Conservation (phyloP, 371 early-diverging fungal genomes). For the Funneliformis caledonium region DNA sequence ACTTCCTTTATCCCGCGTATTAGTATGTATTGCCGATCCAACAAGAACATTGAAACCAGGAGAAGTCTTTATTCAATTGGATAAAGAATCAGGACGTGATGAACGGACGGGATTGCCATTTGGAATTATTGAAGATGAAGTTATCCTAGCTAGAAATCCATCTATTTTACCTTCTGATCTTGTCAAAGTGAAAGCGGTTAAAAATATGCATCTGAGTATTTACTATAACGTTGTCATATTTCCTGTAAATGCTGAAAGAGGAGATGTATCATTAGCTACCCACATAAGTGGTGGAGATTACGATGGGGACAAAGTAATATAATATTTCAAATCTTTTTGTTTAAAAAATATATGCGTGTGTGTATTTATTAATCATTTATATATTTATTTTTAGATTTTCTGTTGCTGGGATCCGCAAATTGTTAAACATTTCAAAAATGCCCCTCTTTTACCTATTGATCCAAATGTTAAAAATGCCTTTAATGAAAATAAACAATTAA, state of each 20-base stretch:
- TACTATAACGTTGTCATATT: conserved; percentile 56
- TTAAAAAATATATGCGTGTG: background rate
- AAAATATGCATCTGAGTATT: conserved; percentile 47
- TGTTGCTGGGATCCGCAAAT: conserved; percentile 59
- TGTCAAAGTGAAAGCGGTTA: conserved; percentile 54
- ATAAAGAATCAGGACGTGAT: conserved; percentile 45
- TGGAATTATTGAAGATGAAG: conserved; percentile 51
- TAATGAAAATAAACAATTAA: conserved; percentile 45
- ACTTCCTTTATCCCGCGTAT: conserved; percentile 52
- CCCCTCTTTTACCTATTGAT: conserved; percentile 41
- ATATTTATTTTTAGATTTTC: conserved; percentile 48
- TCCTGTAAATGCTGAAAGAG: conserved; percentile 41
- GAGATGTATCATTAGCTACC: conserved; percentile 52
- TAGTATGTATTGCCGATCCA: conserved; percentile 57
- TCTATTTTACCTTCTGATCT: conserved; percentile 54
- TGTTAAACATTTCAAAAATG: conserved; percentile 46
- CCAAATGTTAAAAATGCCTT: conserved; percentile 46
- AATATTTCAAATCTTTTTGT: background rate
- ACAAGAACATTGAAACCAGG: conserved; percentile 48
- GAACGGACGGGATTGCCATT: conserved; percentile 50
- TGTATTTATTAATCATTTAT: background rate
- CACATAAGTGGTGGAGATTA: conserved; percentile 58
- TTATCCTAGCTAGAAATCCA: conserved; percentile 54
- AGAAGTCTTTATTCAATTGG: conserved; percentile 52
- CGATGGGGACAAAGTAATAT: conserved; percentile 58